phyloP scores from a whole-genome alignment of 2,329 filamentous ascomycete genomes.

The Fusarium lateritium region DNA sequence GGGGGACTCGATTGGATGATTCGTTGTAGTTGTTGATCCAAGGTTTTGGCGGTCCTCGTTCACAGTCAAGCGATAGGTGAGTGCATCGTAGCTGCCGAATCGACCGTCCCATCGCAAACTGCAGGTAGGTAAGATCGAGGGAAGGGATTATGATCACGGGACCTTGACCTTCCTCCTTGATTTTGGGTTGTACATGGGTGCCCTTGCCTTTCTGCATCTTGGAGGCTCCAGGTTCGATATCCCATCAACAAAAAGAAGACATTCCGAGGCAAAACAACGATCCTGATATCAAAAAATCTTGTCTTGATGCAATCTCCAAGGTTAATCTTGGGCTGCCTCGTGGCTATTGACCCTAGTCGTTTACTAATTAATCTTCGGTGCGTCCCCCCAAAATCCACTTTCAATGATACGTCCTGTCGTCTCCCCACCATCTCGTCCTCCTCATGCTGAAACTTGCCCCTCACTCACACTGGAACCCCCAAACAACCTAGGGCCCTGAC shows the following conservation, averaged over 20 bases:
- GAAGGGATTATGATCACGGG: constrained; percentile 8
- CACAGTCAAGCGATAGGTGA: constrained; percentile 19
- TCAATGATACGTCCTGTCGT: constrained; percentile 27
- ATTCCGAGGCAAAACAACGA: constrained; percentile 29
- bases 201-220: constrained; percentile 15
- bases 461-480: constrained; percentile 35
- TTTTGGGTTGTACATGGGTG: constrained; percentile 18
- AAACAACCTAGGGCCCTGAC: constrained; percentile 44
- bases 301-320: constrained; percentile 13
- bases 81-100: constrained; percentile 6
- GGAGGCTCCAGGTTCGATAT: constrained; percentile 8
- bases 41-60: constrained; percentile 21
- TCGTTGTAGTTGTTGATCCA: constrained; percentile 29
- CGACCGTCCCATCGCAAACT: constrained; percentile 8
- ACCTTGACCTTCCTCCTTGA: constrained; percentile 29
- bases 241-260: constrained; percentile 1
- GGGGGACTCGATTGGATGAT: constrained; percentile 21
- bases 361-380: constrained; percentile 13
- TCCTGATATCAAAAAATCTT: constrained; percentile 9
- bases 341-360: constrained; percentile 21
- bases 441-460: constrained; percentile 45
- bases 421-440: constrained; percentile 24
- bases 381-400: constrained; percentile 26
- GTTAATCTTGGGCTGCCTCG: constrained; percentile 18
- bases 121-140: constrained; percentile 35